phyloP scores from a whole-genome alignment of 495 filamentous ascomycete genomes.

The Margaritispora aquatica region DNA sequence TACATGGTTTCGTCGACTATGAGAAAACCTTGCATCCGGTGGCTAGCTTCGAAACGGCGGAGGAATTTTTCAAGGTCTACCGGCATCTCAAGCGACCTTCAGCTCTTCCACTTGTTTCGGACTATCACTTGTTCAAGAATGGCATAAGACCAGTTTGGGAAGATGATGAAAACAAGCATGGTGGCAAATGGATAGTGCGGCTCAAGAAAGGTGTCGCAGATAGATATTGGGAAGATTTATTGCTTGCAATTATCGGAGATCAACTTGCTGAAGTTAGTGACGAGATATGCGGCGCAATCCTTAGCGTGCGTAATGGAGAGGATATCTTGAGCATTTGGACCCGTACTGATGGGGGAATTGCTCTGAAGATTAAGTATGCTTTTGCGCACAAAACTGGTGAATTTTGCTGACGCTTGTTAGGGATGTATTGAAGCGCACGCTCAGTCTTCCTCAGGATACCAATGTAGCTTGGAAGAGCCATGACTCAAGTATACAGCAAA shows the following conservation, averaged over 20 bases:
- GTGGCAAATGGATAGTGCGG: slow-evolving; percentile 94
- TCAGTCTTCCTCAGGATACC: slow-evolving; percentile 80
- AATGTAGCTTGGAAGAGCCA: slow-evolving; percentile 93
- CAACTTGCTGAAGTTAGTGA: slow-evolving; percentile 92
- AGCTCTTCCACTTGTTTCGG: slow-evolving; percentile 81
- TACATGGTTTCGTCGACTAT: slow-evolving; percentile 84
- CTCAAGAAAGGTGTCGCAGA: slow-evolving; percentile 95
- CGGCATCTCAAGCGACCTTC: slow-evolving; percentile 86
- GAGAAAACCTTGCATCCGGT: slow-evolving; percentile 91
- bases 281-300: slow-evolving; percentile 88
- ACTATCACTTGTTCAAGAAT: slow-evolving; percentile 98
- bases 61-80: slow-evolving; percentile 93
- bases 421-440: slow-evolving; percentile 86
- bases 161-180: slow-evolving; percentile 91
- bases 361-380: slow-evolving; percentile 90
- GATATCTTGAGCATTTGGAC: slow-evolving; percentile 98
- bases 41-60: slow-evolving; percentile 71
- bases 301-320: slow-evolving; percentile 91
- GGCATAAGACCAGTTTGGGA: slow-evolving; percentile 98
- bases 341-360: slow-evolving; percentile 80
- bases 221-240: slow-evolving; percentile 95
- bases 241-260: slow-evolving; percentile 87
- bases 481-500: slow-evolving; percentile 73
- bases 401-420: slow-evolving; percentile 37
- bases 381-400: not conserved